A percentile compares a stretch with the other conserved stretches of the same genome.
Conservation (phyloP, 116 monocot genomes). For the Trichopus zeylanicus region DNA sequence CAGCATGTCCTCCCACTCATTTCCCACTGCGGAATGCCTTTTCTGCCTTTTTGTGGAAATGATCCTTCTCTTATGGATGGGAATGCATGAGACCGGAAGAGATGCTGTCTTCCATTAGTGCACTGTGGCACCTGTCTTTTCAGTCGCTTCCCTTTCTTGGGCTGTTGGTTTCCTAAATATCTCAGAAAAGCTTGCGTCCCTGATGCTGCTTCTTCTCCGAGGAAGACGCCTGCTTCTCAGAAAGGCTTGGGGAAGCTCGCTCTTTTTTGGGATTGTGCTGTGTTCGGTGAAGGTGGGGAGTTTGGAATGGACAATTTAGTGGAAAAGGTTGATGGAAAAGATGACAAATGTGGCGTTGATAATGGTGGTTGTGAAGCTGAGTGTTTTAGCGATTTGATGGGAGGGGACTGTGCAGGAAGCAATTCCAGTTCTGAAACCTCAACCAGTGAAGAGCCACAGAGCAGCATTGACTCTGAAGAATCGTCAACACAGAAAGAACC, state of each 20-base stretch:
- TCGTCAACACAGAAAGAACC: not conserved
- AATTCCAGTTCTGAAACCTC: constrained; percentile 6
- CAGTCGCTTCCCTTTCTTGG: constrained; percentile 11
- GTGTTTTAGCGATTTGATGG: constrained; percentile 7
- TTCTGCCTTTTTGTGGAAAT: constrained; percentile 1
- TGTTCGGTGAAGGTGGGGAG: constrained; percentile 8
- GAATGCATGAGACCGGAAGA: constrained; percentile 7
- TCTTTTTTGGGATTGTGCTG: constrained; percentile 8
- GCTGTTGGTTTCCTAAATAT: constrained; percentile 14
- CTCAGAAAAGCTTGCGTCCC: constrained; percentile 5
- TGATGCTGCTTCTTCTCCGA: constrained; percentile 1
- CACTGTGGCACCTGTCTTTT: not conserved
- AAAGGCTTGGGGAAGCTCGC: not conserved
- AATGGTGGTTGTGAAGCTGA: constrained; percentile 8
- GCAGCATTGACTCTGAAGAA: not conserved
- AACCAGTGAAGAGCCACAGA: not conserved
- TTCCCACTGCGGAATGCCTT: not conserved
- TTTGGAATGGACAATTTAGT: not conserved
- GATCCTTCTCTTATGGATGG: constrained; percentile 21
- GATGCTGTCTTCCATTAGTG: constrained; percentile 14
- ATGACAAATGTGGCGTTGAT: not conserved
- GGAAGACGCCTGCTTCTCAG: too few species aligned
- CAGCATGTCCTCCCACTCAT: too few species aligned
- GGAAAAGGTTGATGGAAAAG: not conserved
- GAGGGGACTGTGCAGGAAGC: not conserved